A percentile compares a stretch with the other conserved stretches of the same genome.
Conservation (phyloP, 176 grass and related monocot species). For the Bothriochloa decipiens region DNA sequence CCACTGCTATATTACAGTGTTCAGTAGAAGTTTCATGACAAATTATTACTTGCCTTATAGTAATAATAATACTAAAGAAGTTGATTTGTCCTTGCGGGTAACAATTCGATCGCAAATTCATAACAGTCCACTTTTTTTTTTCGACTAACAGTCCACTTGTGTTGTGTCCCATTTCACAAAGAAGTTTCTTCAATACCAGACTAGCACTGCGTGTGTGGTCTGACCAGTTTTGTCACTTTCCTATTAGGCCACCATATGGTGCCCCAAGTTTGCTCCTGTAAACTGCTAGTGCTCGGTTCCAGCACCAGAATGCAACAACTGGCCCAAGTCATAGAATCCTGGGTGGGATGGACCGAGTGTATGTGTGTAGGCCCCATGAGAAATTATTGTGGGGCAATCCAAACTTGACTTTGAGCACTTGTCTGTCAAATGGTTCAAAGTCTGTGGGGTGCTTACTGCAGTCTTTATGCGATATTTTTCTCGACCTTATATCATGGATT, state of each 20-base stretch:
- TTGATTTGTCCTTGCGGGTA: background rate
- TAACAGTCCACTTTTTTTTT: conserved; percentile 1
- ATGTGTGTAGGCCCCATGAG: conserved; percentile 23
- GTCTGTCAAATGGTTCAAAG: conserved; percentile 33
- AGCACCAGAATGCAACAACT: conserved; percentile 5
- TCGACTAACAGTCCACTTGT: no score
- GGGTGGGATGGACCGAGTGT: conserved; percentile 6
- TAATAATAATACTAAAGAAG: background rate
- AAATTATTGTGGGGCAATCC: conserved; percentile 46
- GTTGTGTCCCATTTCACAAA: background rate
- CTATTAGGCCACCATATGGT: background rate
- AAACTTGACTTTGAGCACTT: conserved; percentile 42
- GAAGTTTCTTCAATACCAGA: conserved; percentile 1
- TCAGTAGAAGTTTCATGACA: background rate
- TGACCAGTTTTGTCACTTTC: conserved; percentile 14
- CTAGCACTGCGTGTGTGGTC: background rate
- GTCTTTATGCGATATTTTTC: conserved; percentile 37
- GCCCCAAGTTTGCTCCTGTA: conserved; percentile 9
- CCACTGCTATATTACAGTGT: conserved; percentile 10
- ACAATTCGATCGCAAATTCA: background rate
- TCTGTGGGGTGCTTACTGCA: conserved; percentile 28
- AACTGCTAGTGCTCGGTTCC: conserved; percentile 23
- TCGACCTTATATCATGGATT: conserved; percentile 28
- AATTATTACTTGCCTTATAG: background rate
- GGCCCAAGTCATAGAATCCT: conserved; percentile 35